phyloP scores from a whole-genome alignment of 805 yeast species.

The Kuraishia piskuri region DNA sequence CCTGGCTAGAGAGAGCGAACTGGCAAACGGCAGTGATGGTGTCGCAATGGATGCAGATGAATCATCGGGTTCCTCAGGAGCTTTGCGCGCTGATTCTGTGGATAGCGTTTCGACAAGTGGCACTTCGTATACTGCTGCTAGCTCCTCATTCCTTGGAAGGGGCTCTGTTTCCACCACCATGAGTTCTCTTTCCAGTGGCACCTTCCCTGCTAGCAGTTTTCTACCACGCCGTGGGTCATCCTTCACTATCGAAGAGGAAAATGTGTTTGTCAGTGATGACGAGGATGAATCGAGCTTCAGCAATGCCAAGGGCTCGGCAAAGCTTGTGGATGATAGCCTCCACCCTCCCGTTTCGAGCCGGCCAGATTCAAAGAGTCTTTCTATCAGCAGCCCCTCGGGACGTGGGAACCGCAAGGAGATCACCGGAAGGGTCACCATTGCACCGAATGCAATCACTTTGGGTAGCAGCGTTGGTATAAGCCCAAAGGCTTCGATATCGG shows the following conservation, averaged over 20 bases:
- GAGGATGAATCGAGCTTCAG: slow-evolving; percentile 1
- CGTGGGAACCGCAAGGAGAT: slow-evolving; percentile 1
- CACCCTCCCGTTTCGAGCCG: background rate
- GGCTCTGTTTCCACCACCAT: slow-evolving; percentile 8
- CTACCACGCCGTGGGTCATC: slow-evolving; percentile 7
- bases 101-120: background rate
- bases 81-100: background rate
- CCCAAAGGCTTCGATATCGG: background rate
- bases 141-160: background rate
- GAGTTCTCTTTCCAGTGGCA: slow-evolving; percentile 6
- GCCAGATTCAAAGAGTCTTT: slow-evolving; percentile 3
- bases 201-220: background rate
- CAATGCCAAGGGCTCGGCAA: slow-evolving; percentile 3
- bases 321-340: background rate
- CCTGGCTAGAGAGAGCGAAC: no score
- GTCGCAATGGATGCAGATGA: background rate
- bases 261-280: slow-evolving; percentile 4
- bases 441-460: background rate
- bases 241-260: slow-evolving; percentile 9
- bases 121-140: background rate
- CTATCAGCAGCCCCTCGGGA: slow-evolving; percentile 4
- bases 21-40: background rate
- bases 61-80: background rate
- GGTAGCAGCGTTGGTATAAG: background rate
- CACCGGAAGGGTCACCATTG: background rate